These are phyloP conservation scores for Phaffia australis DNA, from an alignment of 768 basidiomycete genomes.

Conservation along the genomic window DNA sequence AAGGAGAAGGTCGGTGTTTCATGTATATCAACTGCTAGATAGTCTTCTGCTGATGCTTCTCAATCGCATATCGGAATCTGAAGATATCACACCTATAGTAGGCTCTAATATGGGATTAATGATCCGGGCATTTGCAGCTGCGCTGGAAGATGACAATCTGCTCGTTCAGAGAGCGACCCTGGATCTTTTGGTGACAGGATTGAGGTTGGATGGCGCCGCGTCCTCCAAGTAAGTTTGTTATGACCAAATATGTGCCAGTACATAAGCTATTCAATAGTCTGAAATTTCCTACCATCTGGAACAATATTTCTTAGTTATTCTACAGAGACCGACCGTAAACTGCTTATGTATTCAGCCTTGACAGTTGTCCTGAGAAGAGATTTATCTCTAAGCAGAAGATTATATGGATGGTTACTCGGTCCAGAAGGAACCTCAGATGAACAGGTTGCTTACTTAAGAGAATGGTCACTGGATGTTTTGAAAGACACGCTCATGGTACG, in stretches of 20 bases:
- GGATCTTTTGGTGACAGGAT: slow-evolving; percentile 67
- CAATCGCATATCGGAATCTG: not conserved
- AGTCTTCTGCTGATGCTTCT: slow-evolving; percentile 4
- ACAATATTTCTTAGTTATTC: not conserved
- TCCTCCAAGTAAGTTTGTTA: slow-evolving; percentile 45
- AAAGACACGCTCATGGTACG: slow-evolving; percentile 56
- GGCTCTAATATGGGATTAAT: slow-evolving; percentile 84
- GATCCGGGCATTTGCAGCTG: slow-evolving; percentile 82
- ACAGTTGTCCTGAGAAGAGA: slow-evolving; percentile 86
- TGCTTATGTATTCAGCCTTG: slow-evolving; percentile 75
- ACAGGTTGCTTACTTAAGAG: slow-evolving; percentile 60
- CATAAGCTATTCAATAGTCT: not conserved
- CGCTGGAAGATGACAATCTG: slow-evolving; percentile 84
- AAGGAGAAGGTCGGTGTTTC: slow-evolving; percentile 17
- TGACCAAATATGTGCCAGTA: not conserved
- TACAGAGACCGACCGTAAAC: slow-evolving; percentile 54
- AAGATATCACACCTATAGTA: slow-evolving; percentile 59
- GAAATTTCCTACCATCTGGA: not conserved
- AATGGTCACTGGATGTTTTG: slow-evolving; percentile 63
- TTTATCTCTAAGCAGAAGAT: slow-evolving; percentile 76
- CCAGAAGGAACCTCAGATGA: slow-evolving; percentile 62
- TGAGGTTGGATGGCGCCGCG: slow-evolving; percentile 61
- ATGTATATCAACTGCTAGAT: slow-evolving; percentile 3
- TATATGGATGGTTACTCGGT: slow-evolving; percentile 89
- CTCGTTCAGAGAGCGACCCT: slow-evolving; percentile 76